Evolutionary conservation across 2,329 filamentous ascomycete species (phyloP).

Genomic region (Hypoxylon sp.): DNA sequence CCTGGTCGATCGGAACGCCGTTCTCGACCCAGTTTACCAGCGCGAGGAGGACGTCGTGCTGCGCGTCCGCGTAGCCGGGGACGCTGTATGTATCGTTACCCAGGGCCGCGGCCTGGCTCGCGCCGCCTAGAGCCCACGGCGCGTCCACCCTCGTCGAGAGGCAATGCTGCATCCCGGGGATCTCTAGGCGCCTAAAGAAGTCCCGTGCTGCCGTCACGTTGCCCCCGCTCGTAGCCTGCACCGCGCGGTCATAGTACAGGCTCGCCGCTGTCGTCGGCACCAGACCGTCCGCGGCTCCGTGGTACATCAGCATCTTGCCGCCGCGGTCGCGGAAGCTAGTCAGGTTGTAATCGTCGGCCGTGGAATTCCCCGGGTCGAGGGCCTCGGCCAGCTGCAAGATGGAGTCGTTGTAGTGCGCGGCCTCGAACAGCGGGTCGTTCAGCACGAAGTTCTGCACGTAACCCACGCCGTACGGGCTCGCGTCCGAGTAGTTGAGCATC

Average conservation of each 20-base stretch:
- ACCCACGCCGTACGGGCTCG: slow-evolving; percentile 55
- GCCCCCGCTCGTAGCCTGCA: slow-evolving; percentile 50
- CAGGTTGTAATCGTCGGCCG: slow-evolving; percentile 59
- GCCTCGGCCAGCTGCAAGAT: slow-evolving; percentile 52
- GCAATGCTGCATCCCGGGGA: slow-evolving; percentile 70
- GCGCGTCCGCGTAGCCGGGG: slow-evolving; percentile 55
- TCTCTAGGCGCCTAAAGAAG: slow-evolving; percentile 67
- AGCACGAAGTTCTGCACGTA: slow-evolving; percentile 60
- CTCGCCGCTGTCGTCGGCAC: slow-evolving; percentile 57
- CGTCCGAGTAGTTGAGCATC: slow-evolving; percentile 53
- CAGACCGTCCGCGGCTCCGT: slow-evolving; percentile 60
- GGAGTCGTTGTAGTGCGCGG: slow-evolving; percentile 55
- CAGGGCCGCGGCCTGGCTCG: slow-evolving; percentile 51
- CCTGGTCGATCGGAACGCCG: slow-evolving; percentile 51
- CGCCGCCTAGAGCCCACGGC: slow-evolving; percentile 59
- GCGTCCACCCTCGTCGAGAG: slow-evolving; percentile 54
- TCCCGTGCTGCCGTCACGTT: slow-evolving; percentile 58
- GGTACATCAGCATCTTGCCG: slow-evolving; percentile 63
- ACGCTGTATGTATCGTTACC: slow-evolving; percentile 54
- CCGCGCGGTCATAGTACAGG: slow-evolving; percentile 55
- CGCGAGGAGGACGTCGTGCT: slow-evolving; percentile 58
- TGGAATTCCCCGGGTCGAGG: slow-evolving; percentile 57
- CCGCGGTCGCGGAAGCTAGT: slow-evolving; percentile 58
- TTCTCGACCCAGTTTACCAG: slow-evolving; percentile 59
- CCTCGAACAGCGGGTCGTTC: slow-evolving; percentile 57